A percentile compares a stretch with the other conserved stretches of the same genome.
phyloP scores from a whole-genome alignment of 805 yeast genomes.

The Sugiyamaella boreocaroliniensis region DNA sequence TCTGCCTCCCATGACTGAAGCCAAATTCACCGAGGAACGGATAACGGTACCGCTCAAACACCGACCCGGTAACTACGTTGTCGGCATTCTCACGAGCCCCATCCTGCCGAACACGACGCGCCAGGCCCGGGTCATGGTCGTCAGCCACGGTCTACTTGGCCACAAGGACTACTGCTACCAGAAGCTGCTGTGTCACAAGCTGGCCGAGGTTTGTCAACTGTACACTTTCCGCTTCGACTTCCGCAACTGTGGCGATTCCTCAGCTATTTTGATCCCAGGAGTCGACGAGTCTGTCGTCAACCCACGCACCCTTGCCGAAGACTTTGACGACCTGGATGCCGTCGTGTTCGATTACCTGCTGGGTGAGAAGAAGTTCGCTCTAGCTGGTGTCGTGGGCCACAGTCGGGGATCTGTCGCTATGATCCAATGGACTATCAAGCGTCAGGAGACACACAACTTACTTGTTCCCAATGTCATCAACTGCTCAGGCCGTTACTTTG shows the following conservation, averaged over 20 bases:
- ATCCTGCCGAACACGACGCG: conserved; percentile 4
- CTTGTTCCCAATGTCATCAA: conserved; percentile 61
- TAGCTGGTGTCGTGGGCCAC: conserved; percentile 63
- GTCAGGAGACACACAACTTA: conserved; percentile 23
- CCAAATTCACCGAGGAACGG: conserved; percentile 1
- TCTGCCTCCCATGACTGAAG: background rate
- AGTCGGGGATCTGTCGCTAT: conserved; percentile 74
- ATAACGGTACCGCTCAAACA: background rate
- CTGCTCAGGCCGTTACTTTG: conserved; percentile 60
- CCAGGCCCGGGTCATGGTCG: conserved; percentile 40
- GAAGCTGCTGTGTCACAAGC: conserved; percentile 48
- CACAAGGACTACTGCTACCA: conserved; percentile 78
- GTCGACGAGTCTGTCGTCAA: conserved; percentile 19
- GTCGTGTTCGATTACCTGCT: conserved; percentile 34
- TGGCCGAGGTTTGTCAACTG: conserved; percentile 55
- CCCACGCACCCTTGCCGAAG: conserved; percentile 60
- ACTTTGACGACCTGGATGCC: conserved; percentile 47
- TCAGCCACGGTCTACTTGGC: conserved; percentile 82
- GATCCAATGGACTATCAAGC: conserved; percentile 58
- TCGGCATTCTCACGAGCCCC: conserved; percentile 16
- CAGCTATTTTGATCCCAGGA: conserved; percentile 35
- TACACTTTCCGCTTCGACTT: conserved; percentile 75
- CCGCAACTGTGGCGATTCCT: conserved; percentile 77
- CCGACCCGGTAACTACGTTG: background rate
- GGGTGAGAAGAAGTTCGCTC: conserved; percentile 31